These are phyloP conservation scores for Brasenia schreberi DNA, from an alignment of 164 flowering plant genomes.

Conservation along the genomic window DNA sequence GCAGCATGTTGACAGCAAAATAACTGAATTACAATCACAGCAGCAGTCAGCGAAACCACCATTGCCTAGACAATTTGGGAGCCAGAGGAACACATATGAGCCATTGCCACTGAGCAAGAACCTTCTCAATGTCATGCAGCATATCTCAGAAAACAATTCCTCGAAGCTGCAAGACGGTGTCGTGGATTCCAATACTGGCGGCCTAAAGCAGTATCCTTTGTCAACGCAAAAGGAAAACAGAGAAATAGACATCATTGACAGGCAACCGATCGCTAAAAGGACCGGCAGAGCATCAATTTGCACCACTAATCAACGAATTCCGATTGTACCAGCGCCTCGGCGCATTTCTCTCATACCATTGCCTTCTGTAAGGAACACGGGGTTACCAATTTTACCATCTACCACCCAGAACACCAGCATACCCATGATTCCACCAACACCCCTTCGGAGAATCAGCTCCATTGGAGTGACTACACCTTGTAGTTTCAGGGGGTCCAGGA, in stretches of 20 bases:
- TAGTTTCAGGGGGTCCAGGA: constrained; percentile 31
- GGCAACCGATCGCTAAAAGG: constrained; percentile 23
- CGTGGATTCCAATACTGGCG: not conserved
- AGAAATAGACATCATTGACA: constrained; percentile 29
- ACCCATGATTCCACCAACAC: constrained; percentile 10
- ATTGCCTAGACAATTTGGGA: constrained; percentile 24
- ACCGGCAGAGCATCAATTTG: constrained; percentile 65
- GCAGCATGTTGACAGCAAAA: constrained; percentile 78
- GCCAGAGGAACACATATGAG: constrained; percentile 26
- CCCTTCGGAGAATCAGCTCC: not conserved
- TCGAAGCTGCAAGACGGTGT: constrained; percentile 6
- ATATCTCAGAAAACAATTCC: constrained; percentile 30
- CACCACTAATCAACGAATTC: constrained; percentile 22
- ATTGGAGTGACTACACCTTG: constrained; percentile 18
- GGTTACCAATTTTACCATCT: constrained; percentile 16
- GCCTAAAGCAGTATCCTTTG: not conserved
- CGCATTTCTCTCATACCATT: constrained; percentile 72
- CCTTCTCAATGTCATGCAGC: constrained; percentile 17
- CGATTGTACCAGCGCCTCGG: constrained; percentile 33
- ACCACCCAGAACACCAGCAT: not conserved
- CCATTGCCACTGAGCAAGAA: constrained; percentile 16
- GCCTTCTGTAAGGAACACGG: constrained; percentile 18
- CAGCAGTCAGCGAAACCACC: constrained; percentile 29
- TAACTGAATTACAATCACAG: constrained; percentile 52
- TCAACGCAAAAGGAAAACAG: constrained; percentile 58